These are phyloP conservation scores for Durotheca rogersii DNA, from an alignment of 495 filamentous ascomycete species.

Conservation along the genomic window DNA sequence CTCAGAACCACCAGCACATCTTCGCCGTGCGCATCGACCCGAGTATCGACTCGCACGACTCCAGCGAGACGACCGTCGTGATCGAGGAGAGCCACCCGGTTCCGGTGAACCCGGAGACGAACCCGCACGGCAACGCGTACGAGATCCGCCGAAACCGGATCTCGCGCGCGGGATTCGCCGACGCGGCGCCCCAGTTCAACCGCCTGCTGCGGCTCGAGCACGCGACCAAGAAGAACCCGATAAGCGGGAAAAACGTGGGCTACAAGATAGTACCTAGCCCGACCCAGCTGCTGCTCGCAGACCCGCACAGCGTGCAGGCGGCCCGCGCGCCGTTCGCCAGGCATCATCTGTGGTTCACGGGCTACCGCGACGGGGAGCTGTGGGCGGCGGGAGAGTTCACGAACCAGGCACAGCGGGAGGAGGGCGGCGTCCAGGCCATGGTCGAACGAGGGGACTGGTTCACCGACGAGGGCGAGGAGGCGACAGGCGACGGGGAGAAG, in stretches of 20 bases:
- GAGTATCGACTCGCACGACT: conserved; percentile 71
- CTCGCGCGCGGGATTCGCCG: conserved; percentile 58
- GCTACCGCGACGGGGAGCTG: conserved; percentile 74
- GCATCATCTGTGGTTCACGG: conserved; percentile 78
- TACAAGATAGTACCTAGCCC: conserved; percentile 76
- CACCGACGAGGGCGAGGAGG: conserved; percentile 31
- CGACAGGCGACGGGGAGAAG: conserved; percentile 13
- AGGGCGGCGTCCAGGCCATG: conserved; percentile 36
- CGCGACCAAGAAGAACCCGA: conserved; percentile 58
- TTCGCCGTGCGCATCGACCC: conserved; percentile 88
- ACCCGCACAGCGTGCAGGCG: conserved; percentile 65
- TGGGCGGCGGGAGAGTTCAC: conserved; percentile 85
- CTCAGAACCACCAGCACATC: conserved; percentile 77
- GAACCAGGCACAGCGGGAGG: conserved; percentile 58
- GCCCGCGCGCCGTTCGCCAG: conserved; percentile 81
- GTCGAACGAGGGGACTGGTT: conserved; percentile 37
- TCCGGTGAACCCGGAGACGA: conserved; percentile 58
- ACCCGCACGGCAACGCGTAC: conserved; percentile 81
- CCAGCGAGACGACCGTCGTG: conserved; percentile 72
- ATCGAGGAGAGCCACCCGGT: conserved; percentile 62
- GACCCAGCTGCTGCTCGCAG: conserved; percentile 79
- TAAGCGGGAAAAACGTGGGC: conserved; percentile 73
- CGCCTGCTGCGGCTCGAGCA: conserved; percentile 84
- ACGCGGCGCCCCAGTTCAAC: conserved; percentile 62
- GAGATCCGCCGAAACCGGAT: conserved; percentile 46